Conservation (phyloP, 2,329 filamentous ascomycete genomes). For the Monilinia aucupariae region DNA sequence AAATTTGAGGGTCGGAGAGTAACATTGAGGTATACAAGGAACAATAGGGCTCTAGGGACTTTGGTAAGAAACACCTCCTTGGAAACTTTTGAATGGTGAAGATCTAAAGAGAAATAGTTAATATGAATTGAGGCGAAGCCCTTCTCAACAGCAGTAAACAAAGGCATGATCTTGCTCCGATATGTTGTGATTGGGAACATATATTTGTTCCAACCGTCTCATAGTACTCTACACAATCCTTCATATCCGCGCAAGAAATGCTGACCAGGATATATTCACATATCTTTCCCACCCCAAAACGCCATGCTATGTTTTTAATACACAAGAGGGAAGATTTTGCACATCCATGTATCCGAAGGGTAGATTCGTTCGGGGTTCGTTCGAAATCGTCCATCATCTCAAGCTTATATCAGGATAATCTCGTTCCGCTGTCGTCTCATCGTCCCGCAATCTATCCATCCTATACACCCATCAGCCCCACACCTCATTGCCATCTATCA, state of each 20-base stretch:
- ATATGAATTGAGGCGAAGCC: not conserved
- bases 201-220: slow-evolving; percentile 8
- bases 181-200: not conserved
- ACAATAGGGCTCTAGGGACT: not conserved
- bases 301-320: slow-evolving; percentile 19
- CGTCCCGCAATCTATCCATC: not conserved
- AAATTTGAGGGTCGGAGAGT: not conserved
- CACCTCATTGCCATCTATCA: slow-evolving; percentile 34
- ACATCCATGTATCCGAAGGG: slow-evolving; percentile 1
- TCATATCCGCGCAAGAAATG: slow-evolving; percentile 12
- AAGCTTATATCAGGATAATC: not conserved
- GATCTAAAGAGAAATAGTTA: not conserved
- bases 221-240: slow-evolving; percentile 10
- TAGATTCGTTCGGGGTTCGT: not conserved
- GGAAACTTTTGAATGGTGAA: slow-evolving; percentile 3
- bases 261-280: slow-evolving; percentile 13
- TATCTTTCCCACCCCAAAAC: slow-evolving; percentile 16
- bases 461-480: slow-evolving; percentile 4
- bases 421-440: not conserved
- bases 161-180: not conserved
- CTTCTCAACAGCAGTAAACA: not conserved
- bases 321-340: slow-evolving; percentile 18
- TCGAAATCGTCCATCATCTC: slow-evolving; percentile 9
- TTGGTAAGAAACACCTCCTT: not conserved
- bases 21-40: slow-evolving; percentile 4